Evolutionary conservation across 352 stramenopile genomes (phyloP).

Genomic region (Globisporangium echinulatum): DNA sequence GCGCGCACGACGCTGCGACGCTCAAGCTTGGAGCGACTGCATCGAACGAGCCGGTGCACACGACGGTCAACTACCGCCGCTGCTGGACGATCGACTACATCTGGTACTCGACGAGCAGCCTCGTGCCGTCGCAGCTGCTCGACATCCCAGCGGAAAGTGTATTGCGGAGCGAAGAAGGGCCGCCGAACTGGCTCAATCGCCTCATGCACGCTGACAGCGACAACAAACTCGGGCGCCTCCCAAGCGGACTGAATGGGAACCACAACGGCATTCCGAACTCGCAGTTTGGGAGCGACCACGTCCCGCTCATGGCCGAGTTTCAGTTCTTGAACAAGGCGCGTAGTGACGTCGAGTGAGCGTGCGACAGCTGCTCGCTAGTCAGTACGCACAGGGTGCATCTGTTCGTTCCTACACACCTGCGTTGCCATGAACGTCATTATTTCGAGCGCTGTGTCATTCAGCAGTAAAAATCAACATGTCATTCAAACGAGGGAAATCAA

Average conservation of each 20-base stretch:
- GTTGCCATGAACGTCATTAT: no score
- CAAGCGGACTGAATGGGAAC: constrained; percentile 63
- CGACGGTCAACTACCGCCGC: constrained; percentile 79
- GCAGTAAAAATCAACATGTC: no score
- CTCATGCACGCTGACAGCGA: constrained; percentile 66
- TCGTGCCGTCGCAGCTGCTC: constrained; percentile 57
- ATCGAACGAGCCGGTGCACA: constrained; percentile 73
- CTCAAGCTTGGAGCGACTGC: constrained; percentile 28
- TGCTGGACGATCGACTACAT: constrained; percentile 90
- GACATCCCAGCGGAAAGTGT: constrained; percentile 68
- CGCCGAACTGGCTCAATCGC: constrained; percentile 70
- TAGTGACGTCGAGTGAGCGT: constrained; percentile 4
- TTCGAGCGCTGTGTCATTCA: no score
- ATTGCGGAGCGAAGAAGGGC: constrained; percentile 67
- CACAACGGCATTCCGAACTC: constrained; percentile 88
- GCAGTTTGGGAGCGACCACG: constrained; percentile 76
- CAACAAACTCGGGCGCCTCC: constrained; percentile 51
- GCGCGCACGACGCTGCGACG: constrained; percentile 18
- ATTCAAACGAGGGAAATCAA: no score
- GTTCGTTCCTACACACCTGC: no score
- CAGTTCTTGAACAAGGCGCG: constrained; percentile 44
- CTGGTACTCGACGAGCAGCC: constrained; percentile 69
- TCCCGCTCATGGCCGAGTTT: constrained; percentile 84
- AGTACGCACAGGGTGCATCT: no score
- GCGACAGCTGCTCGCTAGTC: no score